A percentile compares a stretch with the other conserved stretches of the same genome.
Evolutionary conservation across 768 basidiomycete genomes (phyloP).

Genomic region (Calocera cornea): DNA sequence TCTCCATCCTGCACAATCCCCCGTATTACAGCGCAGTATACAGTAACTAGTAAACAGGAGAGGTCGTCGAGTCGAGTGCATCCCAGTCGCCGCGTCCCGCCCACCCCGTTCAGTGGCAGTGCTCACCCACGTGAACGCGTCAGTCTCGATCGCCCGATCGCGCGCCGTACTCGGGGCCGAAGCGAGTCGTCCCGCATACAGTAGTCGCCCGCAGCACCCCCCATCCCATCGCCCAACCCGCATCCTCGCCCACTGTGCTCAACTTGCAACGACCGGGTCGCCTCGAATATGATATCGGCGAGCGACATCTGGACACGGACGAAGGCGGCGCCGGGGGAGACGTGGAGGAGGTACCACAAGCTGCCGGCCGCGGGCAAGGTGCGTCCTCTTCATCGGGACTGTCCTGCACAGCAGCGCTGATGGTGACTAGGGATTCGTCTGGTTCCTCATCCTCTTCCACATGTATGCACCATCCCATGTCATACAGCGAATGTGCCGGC

Average conservation of each 20-base stretch:
- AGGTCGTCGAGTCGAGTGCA: too few relatives aligned
- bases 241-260: too few relatives aligned
- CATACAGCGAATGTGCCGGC: not conserved
- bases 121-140: conserved; percentile 4
- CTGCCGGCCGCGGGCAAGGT: conserved; percentile 48
- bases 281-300: not conserved
- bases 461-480: conserved; percentile 9
- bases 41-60: too few relatives aligned
- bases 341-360: conserved; percentile 30
- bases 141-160: not conserved
- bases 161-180: too few relatives aligned
- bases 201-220: too few relatives aligned
- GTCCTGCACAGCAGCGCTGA: conserved; percentile 4
- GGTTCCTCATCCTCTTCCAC: conserved; percentile 47
- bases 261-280: not conserved
- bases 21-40: too few relatives aligned
- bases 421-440: conserved; percentile 39
- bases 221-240: too few relatives aligned
- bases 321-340: not conserved
- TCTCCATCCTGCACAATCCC: too few relatives aligned
- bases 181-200: too few relatives aligned
- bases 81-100: too few relatives aligned
- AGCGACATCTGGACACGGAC: not conserved
- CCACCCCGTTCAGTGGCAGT: not conserved
- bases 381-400: conserved; percentile 12